These are phyloP conservation scores for Asterophora parasitica DNA, from an alignment of 768 basidiomycete genomes.

Conservation along the genomic window DNA sequence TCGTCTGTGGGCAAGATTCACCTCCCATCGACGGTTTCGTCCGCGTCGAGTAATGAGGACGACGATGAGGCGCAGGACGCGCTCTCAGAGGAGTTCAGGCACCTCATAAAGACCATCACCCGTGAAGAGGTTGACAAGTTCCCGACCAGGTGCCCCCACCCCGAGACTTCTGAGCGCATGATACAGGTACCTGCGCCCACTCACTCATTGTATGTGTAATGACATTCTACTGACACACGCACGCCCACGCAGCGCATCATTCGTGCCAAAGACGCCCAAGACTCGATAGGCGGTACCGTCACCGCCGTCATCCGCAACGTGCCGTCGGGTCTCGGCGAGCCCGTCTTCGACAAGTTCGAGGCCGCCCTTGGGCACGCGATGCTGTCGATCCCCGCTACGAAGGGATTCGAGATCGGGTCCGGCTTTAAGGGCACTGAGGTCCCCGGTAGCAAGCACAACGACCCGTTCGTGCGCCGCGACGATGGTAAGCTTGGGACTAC, in stretches of 20 bases:
- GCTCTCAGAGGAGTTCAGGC: slow-evolving; percentile 76
- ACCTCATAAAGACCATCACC: slow-evolving; percentile 73
- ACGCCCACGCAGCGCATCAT: slow-evolving; percentile 68
- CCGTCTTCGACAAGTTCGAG: slow-evolving; percentile 98
- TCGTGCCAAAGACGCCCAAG: slow-evolving; percentile 82
- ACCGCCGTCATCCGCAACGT: slow-evolving; percentile 93
- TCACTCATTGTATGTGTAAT: not conserved
- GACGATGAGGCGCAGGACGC: slow-evolving; percentile 70
- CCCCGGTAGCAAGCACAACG: slow-evolving; percentile 91
- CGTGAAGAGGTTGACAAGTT: slow-evolving; percentile 87
- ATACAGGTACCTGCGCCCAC: slow-evolving; percentile 52
- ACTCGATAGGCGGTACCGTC: slow-evolving; percentile 97
- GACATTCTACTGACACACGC: no score
- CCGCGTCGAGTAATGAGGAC: slow-evolving; percentile 36
- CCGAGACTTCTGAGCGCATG: slow-evolving; percentile 86
- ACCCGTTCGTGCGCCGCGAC: slow-evolving; percentile 62
- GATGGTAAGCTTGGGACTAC: slow-evolving; percentile 76
- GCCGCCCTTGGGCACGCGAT: slow-evolving; percentile 95
- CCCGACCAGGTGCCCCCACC: slow-evolving; percentile 85
- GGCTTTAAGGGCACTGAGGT: slow-evolving; percentile 95
- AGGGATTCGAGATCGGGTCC: slow-evolving; percentile 96
- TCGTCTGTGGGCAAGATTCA: slow-evolving; percentile 92
- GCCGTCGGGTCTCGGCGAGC: slow-evolving; percentile 92
- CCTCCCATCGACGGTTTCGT: slow-evolving; percentile 51
- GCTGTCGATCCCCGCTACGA: slow-evolving; percentile 98